These are phyloP conservation scores for Ganoderma sinense DNA, from an alignment of 1,284 basidiomycete genomes.

Conservation along the genomic window DNA sequence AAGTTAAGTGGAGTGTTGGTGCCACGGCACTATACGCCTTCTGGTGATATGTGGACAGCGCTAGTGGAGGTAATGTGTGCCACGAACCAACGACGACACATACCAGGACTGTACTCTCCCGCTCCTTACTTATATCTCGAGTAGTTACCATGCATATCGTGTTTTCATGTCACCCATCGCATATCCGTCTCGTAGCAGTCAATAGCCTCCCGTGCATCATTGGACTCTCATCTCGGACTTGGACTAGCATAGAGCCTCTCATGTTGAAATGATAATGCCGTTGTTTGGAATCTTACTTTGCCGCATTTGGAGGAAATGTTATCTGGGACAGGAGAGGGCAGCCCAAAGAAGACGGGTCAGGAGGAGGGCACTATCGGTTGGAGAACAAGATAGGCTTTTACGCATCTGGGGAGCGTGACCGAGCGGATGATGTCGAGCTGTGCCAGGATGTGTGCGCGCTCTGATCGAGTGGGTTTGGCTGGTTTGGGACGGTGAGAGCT, in stretches of 20 bases:
- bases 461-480: conserved; percentile 12
- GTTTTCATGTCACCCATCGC: not conserved
- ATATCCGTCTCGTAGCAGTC: conserved; percentile 2
- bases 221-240: conserved; percentile 30
- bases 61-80: conserved; percentile 24
- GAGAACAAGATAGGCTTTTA: conserved; percentile 9
- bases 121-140: conserved; percentile 7
- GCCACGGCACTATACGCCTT: not conserved
- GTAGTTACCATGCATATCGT: conserved; percentile 8
- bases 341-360: not conserved
- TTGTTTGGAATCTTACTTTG: not conserved
- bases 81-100: conserved; percentile 19
- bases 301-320: not conserved
- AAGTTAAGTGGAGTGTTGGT: conserved; percentile 5
- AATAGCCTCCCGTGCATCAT: conserved; percentile 17
- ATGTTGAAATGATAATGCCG: conserved; percentile 25
- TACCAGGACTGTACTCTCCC: conserved; percentile 7
- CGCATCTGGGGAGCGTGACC: not conserved
- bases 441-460: not conserved
- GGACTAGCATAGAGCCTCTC: conserved; percentile 28
- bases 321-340: not conserved
- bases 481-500: conserved; percentile 24
- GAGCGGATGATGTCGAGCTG: conserved; percentile 8
- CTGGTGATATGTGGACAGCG: conserved; percentile 26
- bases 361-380: not conserved